Percentiles rank a stretch among this genome's conserved stretches.
Evolutionary conservation across 805 yeast genomes (phyloP).

Genomic region (Candida ipomoeae): DNA sequence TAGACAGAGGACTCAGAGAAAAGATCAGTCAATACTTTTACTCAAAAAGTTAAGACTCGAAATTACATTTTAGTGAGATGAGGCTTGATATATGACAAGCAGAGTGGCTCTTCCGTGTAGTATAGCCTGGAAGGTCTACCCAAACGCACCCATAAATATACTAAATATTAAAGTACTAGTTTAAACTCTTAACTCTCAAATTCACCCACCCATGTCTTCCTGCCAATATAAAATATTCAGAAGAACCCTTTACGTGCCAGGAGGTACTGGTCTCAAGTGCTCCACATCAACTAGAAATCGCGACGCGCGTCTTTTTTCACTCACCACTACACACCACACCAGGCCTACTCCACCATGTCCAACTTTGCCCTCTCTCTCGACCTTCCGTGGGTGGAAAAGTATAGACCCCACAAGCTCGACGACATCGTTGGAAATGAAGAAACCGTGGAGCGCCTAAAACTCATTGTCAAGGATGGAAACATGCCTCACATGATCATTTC

Average conservation of each 20-base stretch:
- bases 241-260: no score
- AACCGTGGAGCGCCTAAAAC: conserved; percentile 75
- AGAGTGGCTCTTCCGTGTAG: no score
- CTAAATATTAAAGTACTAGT: no score
- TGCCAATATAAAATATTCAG: no score
- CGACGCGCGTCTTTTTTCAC: conserved; percentile 3
- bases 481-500: conserved; percentile 95
- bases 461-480: conserved; percentile 89
- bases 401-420: conserved; percentile 71
- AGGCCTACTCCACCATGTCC: conserved; percentile 2
- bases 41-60: no score
- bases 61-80: no score
- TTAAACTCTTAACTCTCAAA: no score
- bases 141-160: no score
- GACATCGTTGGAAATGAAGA: conserved; percentile 95
- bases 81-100: no score
- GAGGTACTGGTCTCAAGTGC: neutral
- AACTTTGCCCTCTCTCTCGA: conserved; percentile 22
- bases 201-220: neutral
- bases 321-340: neutral
- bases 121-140: no score
- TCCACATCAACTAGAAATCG: neutral
- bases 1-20: no score
- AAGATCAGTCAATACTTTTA: no score
- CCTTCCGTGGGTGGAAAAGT: conserved; percentile 79